Base-by-base conservation (phyloP, 1,284 basidiomycete genomes). In the Ustilago tritici region DNA sequence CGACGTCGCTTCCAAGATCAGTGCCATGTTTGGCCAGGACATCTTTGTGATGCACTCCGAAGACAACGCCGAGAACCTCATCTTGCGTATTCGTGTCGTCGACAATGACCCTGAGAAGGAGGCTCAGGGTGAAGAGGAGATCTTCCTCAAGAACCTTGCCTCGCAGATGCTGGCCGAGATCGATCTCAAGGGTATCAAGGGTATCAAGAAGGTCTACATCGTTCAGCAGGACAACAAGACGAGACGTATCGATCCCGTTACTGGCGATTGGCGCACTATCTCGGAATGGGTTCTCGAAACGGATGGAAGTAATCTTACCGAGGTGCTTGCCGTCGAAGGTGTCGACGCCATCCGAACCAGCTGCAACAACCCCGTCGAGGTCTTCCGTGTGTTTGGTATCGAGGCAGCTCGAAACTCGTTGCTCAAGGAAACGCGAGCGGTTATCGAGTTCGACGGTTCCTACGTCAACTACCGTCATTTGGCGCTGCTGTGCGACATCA, bases 401-500 rank as follows among this genome's bases (percentile, higher is more conserved):
- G 97, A 99, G 88, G 97, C 95, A 19, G 95, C 95, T 17, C 92
- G 97, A 14, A 93, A 91, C 46, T 94, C 95, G 14, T 92, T 99
- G 80, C 92, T 97, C 89, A 93, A 90, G 88, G 97, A 99, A 87
- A 88, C 98, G 68, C 81, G 84, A 31, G 77, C 75, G 38, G 96
- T 98, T 85, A 97, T 99, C 88, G 95, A 98, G 88, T 98, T 98
- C 88, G 97, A 98, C 86, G 97, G 96, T 90, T 98, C 96, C 19
- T 98, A 98, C 85, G 96, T 99, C 89, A 99, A 99, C 88, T 99
- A 98, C 88, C 92, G 97, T 62, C 97, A 99, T 87, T 89, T 99
- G 64, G 93, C 95, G 1, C 89, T 99, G 19, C 91, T 99, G 31
- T 96, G 95, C 87, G 97, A 99, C 87, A 89, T 99, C 59, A 99